These are phyloP conservation scores for Carex arenaria DNA, from an alignment of 202 grass and related monocot species.

Conservation along the genomic window DNA sequence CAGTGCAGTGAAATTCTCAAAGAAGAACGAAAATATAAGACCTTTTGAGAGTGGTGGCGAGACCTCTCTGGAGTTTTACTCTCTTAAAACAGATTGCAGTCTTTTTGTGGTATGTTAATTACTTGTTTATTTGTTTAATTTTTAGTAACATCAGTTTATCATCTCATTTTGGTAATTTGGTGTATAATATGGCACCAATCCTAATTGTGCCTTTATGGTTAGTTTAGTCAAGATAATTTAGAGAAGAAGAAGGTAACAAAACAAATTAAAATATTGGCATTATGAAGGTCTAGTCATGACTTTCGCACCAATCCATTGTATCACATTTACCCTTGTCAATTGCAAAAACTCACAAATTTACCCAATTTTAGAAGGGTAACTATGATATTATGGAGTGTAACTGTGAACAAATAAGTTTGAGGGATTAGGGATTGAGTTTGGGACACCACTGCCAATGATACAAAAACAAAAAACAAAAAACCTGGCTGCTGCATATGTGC, in stretches of 20 bases:
- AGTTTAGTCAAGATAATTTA: not conserved
- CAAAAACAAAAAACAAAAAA: too few species aligned
- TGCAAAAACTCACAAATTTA: too few species aligned
- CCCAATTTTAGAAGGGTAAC: too few species aligned
- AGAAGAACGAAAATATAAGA: constrained; percentile 83
- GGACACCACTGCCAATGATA: too few species aligned
- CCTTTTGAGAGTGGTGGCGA: constrained; percentile 88
- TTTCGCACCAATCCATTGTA: not conserved
- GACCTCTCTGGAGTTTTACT: constrained; percentile 88
- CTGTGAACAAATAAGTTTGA: too few species aligned
- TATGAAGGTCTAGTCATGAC: not conserved
- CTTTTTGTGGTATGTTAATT: constrained; percentile 59
- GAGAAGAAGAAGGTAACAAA: not conserved
- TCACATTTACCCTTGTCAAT: too few species aligned
- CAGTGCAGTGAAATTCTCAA: constrained; percentile 73
- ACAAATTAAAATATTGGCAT: not conserved
- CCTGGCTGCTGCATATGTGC: too few species aligned
- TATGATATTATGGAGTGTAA: too few species aligned
- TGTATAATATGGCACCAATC: not conserved
- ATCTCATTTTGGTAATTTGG: not conserved
- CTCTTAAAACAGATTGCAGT: constrained; percentile 89
- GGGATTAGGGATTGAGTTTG: too few species aligned
- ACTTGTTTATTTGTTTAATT: not conserved
- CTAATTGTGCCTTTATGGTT: not conserved
- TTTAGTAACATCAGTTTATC: not conserved